phyloP scores from a whole-genome alignment of 352 stramenopile species.

The Globisporangium abappressorium region DNA sequence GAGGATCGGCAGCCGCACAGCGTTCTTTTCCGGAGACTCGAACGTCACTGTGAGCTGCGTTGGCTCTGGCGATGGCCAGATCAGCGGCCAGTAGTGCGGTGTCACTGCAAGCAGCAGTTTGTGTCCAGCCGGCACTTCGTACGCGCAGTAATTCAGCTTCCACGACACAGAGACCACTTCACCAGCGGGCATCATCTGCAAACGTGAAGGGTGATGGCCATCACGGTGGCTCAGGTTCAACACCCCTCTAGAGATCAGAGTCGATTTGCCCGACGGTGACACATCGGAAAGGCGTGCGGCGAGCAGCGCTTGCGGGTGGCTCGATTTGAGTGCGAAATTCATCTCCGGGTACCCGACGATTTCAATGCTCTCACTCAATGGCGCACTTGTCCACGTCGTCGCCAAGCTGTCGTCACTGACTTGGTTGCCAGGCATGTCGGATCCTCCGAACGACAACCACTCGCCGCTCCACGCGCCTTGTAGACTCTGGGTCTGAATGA shows the following conservation, averaged over 20 bases:
- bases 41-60: slow-evolving; percentile 32
- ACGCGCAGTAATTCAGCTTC: slow-evolving; percentile 47
- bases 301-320: slow-evolving; percentile 34
- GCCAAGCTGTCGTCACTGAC: slow-evolving; percentile 33
- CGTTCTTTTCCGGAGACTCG: slow-evolving; percentile 15
- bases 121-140: slow-evolving; percentile 31
- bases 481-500: slow-evolving; percentile 28
- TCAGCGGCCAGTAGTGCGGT: slow-evolving; percentile 49
- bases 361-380: slow-evolving; percentile 24
- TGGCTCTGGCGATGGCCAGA: slow-evolving; percentile 46
- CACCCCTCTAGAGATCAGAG: slow-evolving; percentile 39
- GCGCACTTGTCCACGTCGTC: slow-evolving; percentile 27
- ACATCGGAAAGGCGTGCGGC: slow-evolving; percentile 44
- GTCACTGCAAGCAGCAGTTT: slow-evolving; percentile 36
- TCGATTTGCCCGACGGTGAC: slow-evolving; percentile 38
- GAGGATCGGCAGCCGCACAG: slow-evolving; percentile 35
- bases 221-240: slow-evolving; percentile 44
- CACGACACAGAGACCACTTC: slow-evolving; percentile 26
- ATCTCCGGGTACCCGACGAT: slow-evolving; percentile 42
- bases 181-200: slow-evolving; percentile 32
- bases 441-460: slow-evolving; percentile 48
- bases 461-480: slow-evolving; percentile 50
- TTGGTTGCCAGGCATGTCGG: slow-evolving; percentile 49
- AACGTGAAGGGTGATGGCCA: slow-evolving; percentile 27
- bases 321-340: slow-evolving; percentile 31